Base-by-base conservation (phyloP, 169 alveolate species). In the Eimeria maxima region DNA sequence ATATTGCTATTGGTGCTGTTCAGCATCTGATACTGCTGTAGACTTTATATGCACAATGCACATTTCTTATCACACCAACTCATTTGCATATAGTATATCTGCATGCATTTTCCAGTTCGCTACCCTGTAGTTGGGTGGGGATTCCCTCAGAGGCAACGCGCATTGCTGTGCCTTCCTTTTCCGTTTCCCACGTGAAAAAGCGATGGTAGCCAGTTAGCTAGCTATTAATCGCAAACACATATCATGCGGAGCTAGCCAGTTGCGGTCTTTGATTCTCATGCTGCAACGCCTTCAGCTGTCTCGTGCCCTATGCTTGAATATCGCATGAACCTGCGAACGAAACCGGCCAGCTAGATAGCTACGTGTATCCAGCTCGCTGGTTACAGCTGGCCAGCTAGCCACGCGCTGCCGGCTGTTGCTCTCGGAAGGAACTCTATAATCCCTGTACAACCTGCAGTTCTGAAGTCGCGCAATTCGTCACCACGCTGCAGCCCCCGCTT, bases 401-500 rank as follows among this genome's bases (percentile, higher is more conserved):
- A 69, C 80, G 47, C 8, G 11, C 80, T 29, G 7, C 20, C 50
- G 50, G 80, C 50, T 22, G 18, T 29, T 16, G 50, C 50, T 22
- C 45, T 69, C 80, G 80, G 47, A 33, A 29, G 80, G 24, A 29
- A 3, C 50, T 27, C 47, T 11, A 33, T 14, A 69, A 18, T 29
- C 50, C n/a, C 80, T 69, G 1, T 10, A 29, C 50, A 69, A 69
- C 80, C 22, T 44, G 87, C 16, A 22, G 42, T 16, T 8, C 38
- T 73, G 13, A 76, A 44, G 87, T 57, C 87, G 22, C 57, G 24
- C 87, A 44, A 38, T 47, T 20, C 78, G 93, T 55, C 33, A 84
- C 42, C 44, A 60, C 93, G 13, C 63, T 60, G 93, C 78, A 84
- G 45, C 78, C 90, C 42, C 90, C 90, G 45, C 71, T 55, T 16